Conservation (phyloP, 345 rosid species). For the Melastoma malabathricum region DNA sequence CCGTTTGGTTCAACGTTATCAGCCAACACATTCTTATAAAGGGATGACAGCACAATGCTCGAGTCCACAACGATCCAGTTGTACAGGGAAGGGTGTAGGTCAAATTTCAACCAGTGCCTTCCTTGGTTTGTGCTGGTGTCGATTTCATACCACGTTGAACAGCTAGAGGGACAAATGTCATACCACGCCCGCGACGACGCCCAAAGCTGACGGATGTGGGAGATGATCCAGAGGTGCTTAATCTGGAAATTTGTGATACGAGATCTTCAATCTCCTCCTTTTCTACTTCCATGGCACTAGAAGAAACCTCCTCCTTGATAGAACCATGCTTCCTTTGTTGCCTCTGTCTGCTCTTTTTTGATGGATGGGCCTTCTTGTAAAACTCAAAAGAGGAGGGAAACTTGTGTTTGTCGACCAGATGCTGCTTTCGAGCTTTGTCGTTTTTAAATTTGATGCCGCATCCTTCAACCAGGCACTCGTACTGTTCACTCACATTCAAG, state of each 20-base stretch:
- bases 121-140: conserved; percentile 9
- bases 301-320: conserved; percentile 19
- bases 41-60: no score
- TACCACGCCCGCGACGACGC: conserved; percentile 55
- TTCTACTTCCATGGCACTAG: conserved; percentile 70
- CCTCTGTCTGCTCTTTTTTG: conserved; percentile 77
- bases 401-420: conserved; percentile 78
- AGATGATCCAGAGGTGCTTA: conserved; percentile 63
- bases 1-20: no score
- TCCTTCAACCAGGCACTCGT: conserved; percentile 89
- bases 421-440: conserved; percentile 69
- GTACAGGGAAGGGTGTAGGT: no score
- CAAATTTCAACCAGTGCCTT: neutral
- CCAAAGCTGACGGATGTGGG: conserved; percentile 80
- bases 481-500: conserved; percentile 27
- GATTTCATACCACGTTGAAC: conserved; percentile 30
- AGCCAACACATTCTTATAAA: no score
- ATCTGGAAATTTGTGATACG: conserved; percentile 65
- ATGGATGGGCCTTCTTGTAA: conserved; percentile 54
- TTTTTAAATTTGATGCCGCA: conserved; percentile 69
- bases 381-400: conserved; percentile 79
- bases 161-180: conserved; percentile 63
- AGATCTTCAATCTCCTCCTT: conserved; percentile 47
- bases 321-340: conserved; percentile 21
- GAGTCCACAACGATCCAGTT: no score